Conservation (phyloP, 768 basidiomycete species). For the Amanita brunnescens region DNA sequence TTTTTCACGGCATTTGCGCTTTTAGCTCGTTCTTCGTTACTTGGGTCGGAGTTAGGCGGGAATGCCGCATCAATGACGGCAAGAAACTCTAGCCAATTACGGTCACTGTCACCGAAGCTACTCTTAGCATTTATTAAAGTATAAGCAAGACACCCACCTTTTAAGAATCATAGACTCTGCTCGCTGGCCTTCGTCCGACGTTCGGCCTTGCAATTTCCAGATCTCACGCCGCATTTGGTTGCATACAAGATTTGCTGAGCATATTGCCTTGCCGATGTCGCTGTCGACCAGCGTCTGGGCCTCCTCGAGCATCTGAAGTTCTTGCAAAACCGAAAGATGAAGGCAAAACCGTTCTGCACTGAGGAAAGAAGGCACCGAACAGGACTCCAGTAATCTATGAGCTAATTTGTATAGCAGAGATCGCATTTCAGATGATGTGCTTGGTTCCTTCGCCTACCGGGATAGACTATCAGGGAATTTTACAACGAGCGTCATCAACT, state of each 20-base stretch:
- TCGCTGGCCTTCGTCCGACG: constrained; percentile 50
- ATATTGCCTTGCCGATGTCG: constrained; percentile 60
- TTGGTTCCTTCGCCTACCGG: constrained; percentile 58
- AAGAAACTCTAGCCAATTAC: constrained; percentile 82
- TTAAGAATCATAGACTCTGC: constrained; percentile 54
- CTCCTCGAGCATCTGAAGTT: constrained; percentile 61
- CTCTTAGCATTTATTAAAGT: constrained; percentile 3
- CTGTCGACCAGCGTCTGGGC: constrained; percentile 60
- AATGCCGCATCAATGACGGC: constrained; percentile 66
- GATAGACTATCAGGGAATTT: neutral
- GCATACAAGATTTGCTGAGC: constrained; percentile 61
- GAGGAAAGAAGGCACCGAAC: constrained; percentile 52
- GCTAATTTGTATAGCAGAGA: constrained; percentile 69
- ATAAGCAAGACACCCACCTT: constrained; percentile 35
- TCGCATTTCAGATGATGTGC: constrained; percentile 55
- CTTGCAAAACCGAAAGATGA: constrained; percentile 61
- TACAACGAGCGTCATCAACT: neutral
- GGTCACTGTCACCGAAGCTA: constrained; percentile 39
- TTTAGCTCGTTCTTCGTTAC: constrained; percentile 28
- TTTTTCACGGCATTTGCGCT: constrained; percentile 31
- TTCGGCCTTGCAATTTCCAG: constrained; percentile 46
- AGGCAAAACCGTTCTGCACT: constrained; percentile 73
- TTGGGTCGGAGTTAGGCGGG: constrained; percentile 19
- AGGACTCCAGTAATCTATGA: constrained; percentile 59
- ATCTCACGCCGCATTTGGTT: constrained; percentile 72